Percentiles rank a stretch among this genome's conserved stretches.
phyloP scores from a whole-genome alignment of 306 rosid species.

The Morella rubra region DNA sequence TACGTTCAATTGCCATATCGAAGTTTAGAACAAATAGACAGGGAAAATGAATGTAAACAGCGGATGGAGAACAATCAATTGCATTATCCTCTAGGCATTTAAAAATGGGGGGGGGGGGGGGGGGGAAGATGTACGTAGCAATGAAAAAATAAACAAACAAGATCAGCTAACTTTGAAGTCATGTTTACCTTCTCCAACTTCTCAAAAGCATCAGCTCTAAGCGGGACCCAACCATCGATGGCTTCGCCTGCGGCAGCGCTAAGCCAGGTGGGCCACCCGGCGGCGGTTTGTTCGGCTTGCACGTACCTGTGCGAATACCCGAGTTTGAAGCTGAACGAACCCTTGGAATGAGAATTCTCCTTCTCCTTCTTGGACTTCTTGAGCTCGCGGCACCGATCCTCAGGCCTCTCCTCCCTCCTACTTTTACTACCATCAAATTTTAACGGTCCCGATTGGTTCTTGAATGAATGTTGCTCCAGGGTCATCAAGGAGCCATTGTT shows the following conservation, averaged over 20 bases:
- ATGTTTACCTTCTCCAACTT: constrained; percentile 76
- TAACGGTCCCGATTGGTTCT: constrained; percentile 18
- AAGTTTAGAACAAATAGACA: background rate
- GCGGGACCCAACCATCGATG: constrained; percentile 91
- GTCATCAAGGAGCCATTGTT: constrained; percentile 31
- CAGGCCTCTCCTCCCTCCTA: constrained; percentile 33
- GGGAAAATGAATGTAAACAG: background rate
- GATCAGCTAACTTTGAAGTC: background rate
- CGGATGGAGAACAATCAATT: background rate
- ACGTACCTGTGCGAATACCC: constrained; percentile 47
- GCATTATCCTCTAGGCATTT: background rate
- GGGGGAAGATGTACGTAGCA: no score
- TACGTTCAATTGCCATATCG: background rate
- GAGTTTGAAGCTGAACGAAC: constrained; percentile 49
- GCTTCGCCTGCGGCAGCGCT: constrained; percentile 78
- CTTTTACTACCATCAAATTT: constrained; percentile 12
- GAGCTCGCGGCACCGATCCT: constrained; percentile 40
- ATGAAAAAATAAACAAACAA: background rate
- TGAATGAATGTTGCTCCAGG: constrained; percentile 16
- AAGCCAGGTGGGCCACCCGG: constrained; percentile 99
- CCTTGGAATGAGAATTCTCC: constrained; percentile 36
- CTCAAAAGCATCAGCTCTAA: constrained; percentile 82
- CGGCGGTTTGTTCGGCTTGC: constrained; percentile 85
- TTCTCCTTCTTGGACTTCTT: constrained; percentile 43
- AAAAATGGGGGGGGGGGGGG: background rate